Base-by-base conservation (phyloP, 768 basidiomycete species). In the Lactarius deliciosus region DNA sequence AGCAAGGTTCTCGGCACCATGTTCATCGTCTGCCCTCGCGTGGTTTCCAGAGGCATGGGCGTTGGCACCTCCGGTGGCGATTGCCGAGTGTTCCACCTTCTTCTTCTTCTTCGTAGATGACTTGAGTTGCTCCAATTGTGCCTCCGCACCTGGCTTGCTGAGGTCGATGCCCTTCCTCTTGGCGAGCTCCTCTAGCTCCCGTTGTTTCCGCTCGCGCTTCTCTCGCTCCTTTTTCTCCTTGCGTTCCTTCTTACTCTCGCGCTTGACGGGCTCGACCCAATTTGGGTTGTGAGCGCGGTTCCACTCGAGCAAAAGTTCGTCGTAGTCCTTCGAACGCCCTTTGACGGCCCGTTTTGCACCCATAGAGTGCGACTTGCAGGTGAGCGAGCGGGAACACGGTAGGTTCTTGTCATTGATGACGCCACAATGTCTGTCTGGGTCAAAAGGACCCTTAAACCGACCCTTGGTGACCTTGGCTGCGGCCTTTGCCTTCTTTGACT, bases 351-450 rank as follows among this genome's bases (percentile, higher is more conserved):
- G 90, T 77, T 99, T 99, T 13, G 94, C 91, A 16, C 94, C 94
- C 89, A 99, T 96, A 2, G 93, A 90, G 75, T 99, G 96, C 6
- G 96, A 94, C 77, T 99, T 99, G 81, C 96, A 99, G 0, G 96
- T 98, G 43, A 99, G 83, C 8, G 94, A 94, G 32, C 96, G 91
- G 15, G 94, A 94, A 74, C 96, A 99, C 0, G 93, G 94, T 8
- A 94, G 79, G 54, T 84, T 84, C 76, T 97, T 97, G 79, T 96
- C 95, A 78, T 96, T 98, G 75, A 97, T 96, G 43, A 98, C 96
- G 60, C 96, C 95, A 72, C 96, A 98, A 70, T 97, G 95, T 64
- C 85, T 88, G 79, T 97, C 93, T 69, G 88, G 86, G 77, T 98
- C 90, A 59, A 96, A 86, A 4, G 95, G 94, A 1, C 92, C 92